Percentiles rank a stretch among this genome's conserved stretches.
phyloP scores from a whole-genome alignment of 257 asterid genomes.

The Ehretia macrophylla region DNA sequence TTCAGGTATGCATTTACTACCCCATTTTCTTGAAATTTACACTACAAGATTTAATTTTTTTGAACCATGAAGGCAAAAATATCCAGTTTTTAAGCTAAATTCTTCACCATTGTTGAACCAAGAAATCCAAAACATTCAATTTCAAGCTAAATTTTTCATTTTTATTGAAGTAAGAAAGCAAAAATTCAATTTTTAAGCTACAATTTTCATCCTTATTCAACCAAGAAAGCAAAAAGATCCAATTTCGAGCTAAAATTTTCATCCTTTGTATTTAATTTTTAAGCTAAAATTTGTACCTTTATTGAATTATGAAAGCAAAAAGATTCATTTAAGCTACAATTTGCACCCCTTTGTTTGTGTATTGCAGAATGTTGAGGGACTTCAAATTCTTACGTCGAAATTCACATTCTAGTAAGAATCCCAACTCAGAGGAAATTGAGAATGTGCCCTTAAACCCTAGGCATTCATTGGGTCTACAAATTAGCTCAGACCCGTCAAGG shows the following conservation, averaged over 20 bases:
- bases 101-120: too few relatives aligned
- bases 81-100: too few relatives aligned
- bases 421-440: slow-evolving; percentile 69
- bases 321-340: background rate
- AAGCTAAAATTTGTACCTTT: background rate
- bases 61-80: background rate
- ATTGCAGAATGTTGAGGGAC: slow-evolving; percentile 80
- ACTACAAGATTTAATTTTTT: background rate
- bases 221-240: background rate
- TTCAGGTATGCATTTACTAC: slow-evolving; percentile 41
- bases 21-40: slow-evolving; percentile 8
- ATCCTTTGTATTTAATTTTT: background rate
- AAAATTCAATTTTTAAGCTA: background rate
- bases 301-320: background rate
- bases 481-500: slow-evolving; percentile 55
- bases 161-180: background rate
- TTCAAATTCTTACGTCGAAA: slow-evolving; percentile 77
- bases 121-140: background rate
- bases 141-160: background rate
- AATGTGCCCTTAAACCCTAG: slow-evolving; percentile 65
- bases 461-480: slow-evolving; percentile 47
- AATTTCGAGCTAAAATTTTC: background rate
- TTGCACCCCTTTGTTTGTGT: slow-evolving; percentile 2
- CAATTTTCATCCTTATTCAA: background rate
- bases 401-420: slow-evolving; percentile 53